Percentiles rank a stretch among this genome's conserved stretches.
These are phyloP conservation scores for Bipolaris bicolor DNA, from an alignment of 2,329 filamentous ascomycete genomes.

Conservation along the genomic window DNA sequence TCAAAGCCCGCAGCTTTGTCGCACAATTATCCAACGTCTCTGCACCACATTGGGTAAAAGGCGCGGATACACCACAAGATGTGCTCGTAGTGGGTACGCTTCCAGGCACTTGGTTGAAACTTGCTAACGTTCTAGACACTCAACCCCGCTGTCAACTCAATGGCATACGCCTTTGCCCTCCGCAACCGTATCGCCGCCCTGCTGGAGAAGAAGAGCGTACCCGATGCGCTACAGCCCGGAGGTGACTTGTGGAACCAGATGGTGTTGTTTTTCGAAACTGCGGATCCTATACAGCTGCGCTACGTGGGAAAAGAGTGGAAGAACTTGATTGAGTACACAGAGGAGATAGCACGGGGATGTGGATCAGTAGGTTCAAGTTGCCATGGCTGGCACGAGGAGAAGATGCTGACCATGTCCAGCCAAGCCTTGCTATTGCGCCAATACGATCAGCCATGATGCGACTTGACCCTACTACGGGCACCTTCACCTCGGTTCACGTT, in stretches of 20 bases:
- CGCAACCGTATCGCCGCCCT: slow-evolving; percentile 53
- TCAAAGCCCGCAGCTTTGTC: slow-evolving; percentile 43
- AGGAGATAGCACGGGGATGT: slow-evolving; percentile 39
- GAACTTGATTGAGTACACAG: slow-evolving; percentile 52
- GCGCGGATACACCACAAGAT: slow-evolving; percentile 48
- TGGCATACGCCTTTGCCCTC: slow-evolving; percentile 65
- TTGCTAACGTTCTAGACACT: slow-evolving; percentile 48
- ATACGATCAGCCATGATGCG: slow-evolving; percentile 63
- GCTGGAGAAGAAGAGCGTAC: slow-evolving; percentile 46
- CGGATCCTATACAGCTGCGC: slow-evolving; percentile 62
- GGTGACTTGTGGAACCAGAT: slow-evolving; percentile 58
- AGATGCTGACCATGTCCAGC: slow-evolving; percentile 29
- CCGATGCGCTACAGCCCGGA: slow-evolving; percentile 52
- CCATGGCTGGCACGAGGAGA: not conserved
- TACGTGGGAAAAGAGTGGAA: slow-evolving; percentile 59
- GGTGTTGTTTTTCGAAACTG: slow-evolving; percentile 55
- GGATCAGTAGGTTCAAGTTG: slow-evolving; percentile 37
- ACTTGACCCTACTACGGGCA: slow-evolving; percentile 69
- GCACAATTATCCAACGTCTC: slow-evolving; percentile 44
- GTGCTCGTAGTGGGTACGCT: slow-evolving; percentile 45
- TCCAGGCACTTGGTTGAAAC: not conserved
- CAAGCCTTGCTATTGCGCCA: slow-evolving; percentile 46
- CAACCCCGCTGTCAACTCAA: slow-evolving; percentile 63
- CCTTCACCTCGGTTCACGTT: slow-evolving; percentile 70
- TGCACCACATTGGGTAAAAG: slow-evolving; percentile 42